These are phyloP conservation scores for Colletotrichum shisoi DNA, from an alignment of 2,329 filamentous ascomycete species.

Conservation along the genomic window DNA sequence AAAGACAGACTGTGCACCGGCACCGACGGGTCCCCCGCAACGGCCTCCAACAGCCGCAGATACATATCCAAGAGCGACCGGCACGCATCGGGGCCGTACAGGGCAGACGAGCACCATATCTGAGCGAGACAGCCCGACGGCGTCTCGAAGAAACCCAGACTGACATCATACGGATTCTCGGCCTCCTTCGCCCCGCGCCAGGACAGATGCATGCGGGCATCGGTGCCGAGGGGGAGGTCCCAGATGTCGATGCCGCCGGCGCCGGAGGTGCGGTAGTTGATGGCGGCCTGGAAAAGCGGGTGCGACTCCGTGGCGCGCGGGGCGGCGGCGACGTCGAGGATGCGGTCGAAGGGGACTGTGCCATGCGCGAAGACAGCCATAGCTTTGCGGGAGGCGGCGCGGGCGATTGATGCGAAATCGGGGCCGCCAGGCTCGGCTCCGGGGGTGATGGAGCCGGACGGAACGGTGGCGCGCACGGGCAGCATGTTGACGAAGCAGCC, in stretches of 20 bases:
- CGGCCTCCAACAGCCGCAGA: too few species aligned
- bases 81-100: constrained; percentile 37
- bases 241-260: not conserved
- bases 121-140: not conserved
- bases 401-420: constrained; percentile 45
- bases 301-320: constrained; percentile 49
- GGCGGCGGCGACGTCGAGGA: constrained; percentile 55
- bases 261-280: constrained; percentile 46
- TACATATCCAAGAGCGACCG: too few species aligned
- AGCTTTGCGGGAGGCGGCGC: constrained; percentile 38
- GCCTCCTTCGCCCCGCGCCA: too few species aligned
- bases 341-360: constrained; percentile 56
- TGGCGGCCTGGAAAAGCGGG: constrained; percentile 59
- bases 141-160: constrained; percentile 1
- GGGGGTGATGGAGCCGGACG: too few species aligned
- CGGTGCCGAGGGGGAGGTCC: too few species aligned
- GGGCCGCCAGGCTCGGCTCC: too few species aligned
- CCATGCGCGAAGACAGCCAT: constrained; percentile 53
- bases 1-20: too few species aligned
- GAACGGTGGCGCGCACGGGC: constrained; percentile 45
- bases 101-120: not conserved
- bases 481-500: constrained; percentile 60
- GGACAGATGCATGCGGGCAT: too few species aligned
- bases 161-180: not conserved
- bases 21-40: too few species aligned